Percentiles rank a stretch among this genome's conserved stretches.
phyloP scores from a whole-genome alignment of 2,329 filamentous ascomycete species.

The Arachnomyces sp. region DNA sequence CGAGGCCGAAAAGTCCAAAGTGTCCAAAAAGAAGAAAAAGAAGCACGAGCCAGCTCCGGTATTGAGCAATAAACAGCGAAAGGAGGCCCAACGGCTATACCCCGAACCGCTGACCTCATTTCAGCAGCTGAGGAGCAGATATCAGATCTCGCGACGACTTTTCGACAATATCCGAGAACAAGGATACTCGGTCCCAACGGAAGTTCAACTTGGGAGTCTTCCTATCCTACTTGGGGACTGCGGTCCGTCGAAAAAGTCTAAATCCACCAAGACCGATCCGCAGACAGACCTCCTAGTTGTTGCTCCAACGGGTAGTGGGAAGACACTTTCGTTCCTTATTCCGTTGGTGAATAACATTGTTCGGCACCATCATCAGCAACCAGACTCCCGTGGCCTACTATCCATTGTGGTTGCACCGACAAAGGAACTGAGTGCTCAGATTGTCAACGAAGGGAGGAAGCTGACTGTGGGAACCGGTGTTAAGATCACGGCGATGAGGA shows the following conservation, averaged over 20 bases:
- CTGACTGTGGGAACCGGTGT: conserved; percentile 67
- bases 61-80: conserved; percentile 41
- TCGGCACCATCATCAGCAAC: conserved; percentile 41
- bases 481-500: conserved; percentile 72
- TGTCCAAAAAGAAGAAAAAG: conserved; percentile 40
- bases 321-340: conserved; percentile 88
- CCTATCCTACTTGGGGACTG: conserved; percentile 60
- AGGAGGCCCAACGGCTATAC: conserved; percentile 52
- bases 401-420: conserved; percentile 70
- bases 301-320: conserved; percentile 91
- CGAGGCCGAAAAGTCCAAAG: conserved; percentile 27
- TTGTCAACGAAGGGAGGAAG: conserved; percentile 75
- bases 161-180: conserved; percentile 74
- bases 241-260: conserved; percentile 13
- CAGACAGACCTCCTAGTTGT: conserved; percentile 73
- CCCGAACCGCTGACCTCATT: conserved; percentile 76
- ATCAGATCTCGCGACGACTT: conserved; percentile 65
- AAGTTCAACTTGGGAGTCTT: conserved; percentile 82
- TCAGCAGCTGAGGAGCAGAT: conserved; percentile 58
- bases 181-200: conserved; percentile 79
- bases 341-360: conserved; percentile 73
- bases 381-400: conserved; percentile 51
- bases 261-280: conserved; percentile 7
- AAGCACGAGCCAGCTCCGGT: conserved; percentile 40
- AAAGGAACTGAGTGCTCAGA: conserved; percentile 72